Base-by-base conservation (phyloP, 257 asterid species). In the Henckelia pumila region DNA sequence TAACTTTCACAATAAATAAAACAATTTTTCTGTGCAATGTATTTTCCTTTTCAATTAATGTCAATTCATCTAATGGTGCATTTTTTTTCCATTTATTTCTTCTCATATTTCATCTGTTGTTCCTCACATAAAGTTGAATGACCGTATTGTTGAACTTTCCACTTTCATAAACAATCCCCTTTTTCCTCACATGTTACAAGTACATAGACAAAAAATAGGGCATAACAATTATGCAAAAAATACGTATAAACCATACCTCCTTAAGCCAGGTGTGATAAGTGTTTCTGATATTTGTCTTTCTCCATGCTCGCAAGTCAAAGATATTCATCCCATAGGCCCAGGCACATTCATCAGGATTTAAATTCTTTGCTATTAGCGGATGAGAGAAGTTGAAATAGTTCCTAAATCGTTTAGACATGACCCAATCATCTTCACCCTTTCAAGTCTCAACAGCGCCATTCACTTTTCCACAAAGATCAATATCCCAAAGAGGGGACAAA, bases 301-400 rank as follows among this genome's bases (percentile, higher is more conserved):
- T 82, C 98, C 98, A 93, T 25, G 89, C 83, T n/a, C 77, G 78
- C 74, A 93, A 73, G 74, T 93, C 98, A 69, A 93, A 93, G 29
- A 93, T 84, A 77, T 93, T 93, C 98, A 93, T 93, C 69, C 98
- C 97, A 68, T 90, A 93, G 20, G 97, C 99, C 99, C 99, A 93
- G 17, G 99, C 97, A 76, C 99, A 93, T 63, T 88, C 94, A 26
- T 88, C 90, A 8, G 96, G 97, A 77, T 93, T 77, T 82, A 93
- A 82, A 72, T 81, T 84, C 73, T 77, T 86, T 8, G 92, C 82
- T 72, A 93, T 81, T 47, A 85, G 87, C 13, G 96, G 97, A 80
- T 90, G 92, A 73, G 99, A 93, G 84, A 93, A 93, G 73, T 93
- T 93, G 89, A 90, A 90, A 83, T 89, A 89, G 72, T 85, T 92